Base-by-base conservation (phyloP, 495 filamentous ascomycete species). In the Lasiosphaeria miniovina region DNA sequence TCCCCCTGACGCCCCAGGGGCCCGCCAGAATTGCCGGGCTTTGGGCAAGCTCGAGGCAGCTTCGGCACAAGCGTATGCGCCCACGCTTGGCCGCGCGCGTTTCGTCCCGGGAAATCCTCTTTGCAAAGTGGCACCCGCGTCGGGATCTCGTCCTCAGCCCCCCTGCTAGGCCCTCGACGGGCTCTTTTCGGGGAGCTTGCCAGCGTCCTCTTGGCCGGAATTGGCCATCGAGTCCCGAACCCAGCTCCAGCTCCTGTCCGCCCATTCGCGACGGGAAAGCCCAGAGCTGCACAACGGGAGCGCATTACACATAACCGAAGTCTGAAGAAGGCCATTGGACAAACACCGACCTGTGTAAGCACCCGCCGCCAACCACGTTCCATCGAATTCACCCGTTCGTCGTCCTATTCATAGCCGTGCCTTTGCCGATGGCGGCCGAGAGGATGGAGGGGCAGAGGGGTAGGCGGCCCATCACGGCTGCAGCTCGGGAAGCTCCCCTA, bases 71-170 rank as follows among this genome's bases (percentile, higher is more conserved):
- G 43, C 54, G 59, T 53, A 61, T 61, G 49, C 58, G 55, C 49
- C 43, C 43, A 46, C 15, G 12, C 12, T n/a, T 46, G 12, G 43
- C 43, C 43, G 43, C 43, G 12, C 43, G 43, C 43, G 43, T 46
- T 46, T 12, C 60, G 55, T 63, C 67, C 67, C 67, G 67, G 65
- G 60, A 70, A 70, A 67, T 70, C 64, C 62, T 63, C 65, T 70
- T 66, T 62, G 53, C 32, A 51, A 34, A 24, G 24, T 24, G 31
- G 15, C 38, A 11, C 24, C 54, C 8, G 38, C 55, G 15, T 34
- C 35, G 31, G 45, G 45, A 36, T n/a, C 24, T 24, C 33, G 31
- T 45, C 54, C 15, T 35, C 12, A 6, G 12, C 17, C 9, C 41
- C 53, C 38, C 38, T 33, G 15, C 17, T 12, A 14, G 7, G 35